Evolutionary conservation across 2,329 filamentous ascomycete genomes (phyloP).

Genomic region (Phyllosticta capitalensis): DNA sequence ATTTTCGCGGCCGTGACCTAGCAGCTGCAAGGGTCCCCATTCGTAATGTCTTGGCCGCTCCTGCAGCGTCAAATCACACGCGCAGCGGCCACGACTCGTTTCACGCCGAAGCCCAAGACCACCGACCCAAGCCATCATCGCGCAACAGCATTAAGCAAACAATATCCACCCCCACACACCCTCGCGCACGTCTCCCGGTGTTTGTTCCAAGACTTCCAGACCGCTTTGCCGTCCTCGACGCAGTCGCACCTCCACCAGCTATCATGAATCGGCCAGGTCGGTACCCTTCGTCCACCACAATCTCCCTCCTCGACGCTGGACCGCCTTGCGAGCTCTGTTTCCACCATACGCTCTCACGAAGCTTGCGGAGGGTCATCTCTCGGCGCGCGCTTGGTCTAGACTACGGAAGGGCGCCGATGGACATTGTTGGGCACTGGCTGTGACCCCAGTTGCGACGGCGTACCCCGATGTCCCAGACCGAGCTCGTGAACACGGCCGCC

Average conservation of each 20-base stretch:
- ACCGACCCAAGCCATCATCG: not conserved
- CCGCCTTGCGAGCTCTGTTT: conserved; percentile 5
- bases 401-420: not conserved
- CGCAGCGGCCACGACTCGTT: not conserved
- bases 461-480: not conserved
- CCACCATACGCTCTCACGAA: not conserved
- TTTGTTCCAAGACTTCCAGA: not conserved
- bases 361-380: not conserved
- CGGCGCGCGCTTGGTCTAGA: not conserved
- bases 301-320: conserved; percentile 8
- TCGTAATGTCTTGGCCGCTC: conserved; percentile 1
- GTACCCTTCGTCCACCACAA: conserved; percentile 3
- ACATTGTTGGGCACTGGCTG: not conserved
- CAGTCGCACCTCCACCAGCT: not conserved
- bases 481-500: not conserved
- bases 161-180: not conserved
- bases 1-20: conserved; percentile 1
- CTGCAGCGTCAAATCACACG: not conserved
- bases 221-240: not conserved
- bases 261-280: conserved; percentile 12
- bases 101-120: not conserved
- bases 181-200: not conserved
- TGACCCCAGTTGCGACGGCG: not conserved
- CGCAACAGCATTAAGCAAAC: not conserved
- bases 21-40: not conserved